Percentiles rank a stretch among this genome's conserved stretches.
These are phyloP conservation scores for Pseudohyphozyma bogoriensis DNA, from an alignment of 768 basidiomycete species.

Conservation along the genomic window DNA sequence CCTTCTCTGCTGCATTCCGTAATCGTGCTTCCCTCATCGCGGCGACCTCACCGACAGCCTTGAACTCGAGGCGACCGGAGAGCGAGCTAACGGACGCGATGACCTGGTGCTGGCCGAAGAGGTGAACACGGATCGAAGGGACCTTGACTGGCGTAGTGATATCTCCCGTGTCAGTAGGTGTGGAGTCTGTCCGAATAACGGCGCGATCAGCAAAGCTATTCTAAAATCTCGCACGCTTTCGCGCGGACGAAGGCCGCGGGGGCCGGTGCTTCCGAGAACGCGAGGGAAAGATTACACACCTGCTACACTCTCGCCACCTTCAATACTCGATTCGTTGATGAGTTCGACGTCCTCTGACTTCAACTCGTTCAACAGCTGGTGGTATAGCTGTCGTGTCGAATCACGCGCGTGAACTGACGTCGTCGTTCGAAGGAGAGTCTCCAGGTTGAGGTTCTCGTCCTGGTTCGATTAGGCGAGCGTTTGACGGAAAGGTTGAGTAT, in stretches of 20 bases:
- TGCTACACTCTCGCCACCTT: too few species aligned
- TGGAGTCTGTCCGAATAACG: too few species aligned
- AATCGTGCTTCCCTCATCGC: background rate
- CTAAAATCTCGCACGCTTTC: too few species aligned
- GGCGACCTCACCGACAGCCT: background rate
- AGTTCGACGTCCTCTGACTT: background rate
- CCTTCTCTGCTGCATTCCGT: background rate
- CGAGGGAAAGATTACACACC: too few species aligned
- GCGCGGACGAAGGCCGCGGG: too few species aligned
- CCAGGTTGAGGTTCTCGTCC: constrained; percentile 7
- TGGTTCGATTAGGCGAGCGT: background rate
- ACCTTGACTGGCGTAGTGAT: background rate
- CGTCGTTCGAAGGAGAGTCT: background rate
- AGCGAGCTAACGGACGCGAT: background rate
- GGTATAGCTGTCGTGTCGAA: background rate
- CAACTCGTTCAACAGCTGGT: background rate
- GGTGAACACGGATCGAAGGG: background rate
- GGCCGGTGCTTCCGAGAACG: too few species aligned
- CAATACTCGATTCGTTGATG: background rate
- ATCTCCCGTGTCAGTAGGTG: too few species aligned
- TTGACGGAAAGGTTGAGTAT: background rate
- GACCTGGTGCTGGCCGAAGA: background rate
- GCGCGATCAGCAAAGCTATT: too few species aligned
- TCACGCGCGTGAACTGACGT: constrained; percentile 1
- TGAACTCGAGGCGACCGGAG: background rate